phyloP scores from a whole-genome alignment of 2,329 filamentous ascomycete genomes.

The Aspergillus neotritici region DNA sequence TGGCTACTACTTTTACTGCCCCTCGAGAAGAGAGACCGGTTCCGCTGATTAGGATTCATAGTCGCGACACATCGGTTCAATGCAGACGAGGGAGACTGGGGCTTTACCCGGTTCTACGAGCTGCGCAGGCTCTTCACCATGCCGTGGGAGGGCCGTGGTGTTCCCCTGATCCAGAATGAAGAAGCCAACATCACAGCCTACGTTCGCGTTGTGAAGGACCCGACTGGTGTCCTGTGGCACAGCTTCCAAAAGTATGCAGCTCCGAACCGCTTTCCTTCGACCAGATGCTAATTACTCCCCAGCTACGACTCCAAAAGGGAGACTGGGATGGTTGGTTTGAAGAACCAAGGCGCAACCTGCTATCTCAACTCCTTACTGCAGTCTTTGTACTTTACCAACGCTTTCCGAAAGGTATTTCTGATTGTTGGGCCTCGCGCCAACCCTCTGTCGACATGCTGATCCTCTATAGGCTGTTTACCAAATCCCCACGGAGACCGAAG shows the following conservation, averaged over 20 bases:
- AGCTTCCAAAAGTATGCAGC: conserved; percentile 39
- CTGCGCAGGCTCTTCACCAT: conserved; percentile 76
- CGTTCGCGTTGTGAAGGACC: conserved; percentile 46
- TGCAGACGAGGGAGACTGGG: conserved; percentile 95
- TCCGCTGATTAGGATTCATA: conserved; percentile 18
- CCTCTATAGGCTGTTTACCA: conserved; percentile 75
- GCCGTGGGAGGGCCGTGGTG: conserved; percentile 63
- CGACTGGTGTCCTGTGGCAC: conserved; percentile 46
- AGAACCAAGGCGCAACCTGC: conserved; percentile 92
- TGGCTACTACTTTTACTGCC: not conserved
- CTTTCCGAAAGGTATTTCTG: conserved; percentile 72
- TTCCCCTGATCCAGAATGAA: conserved; percentile 50
- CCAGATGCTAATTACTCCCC: conserved; percentile 37
- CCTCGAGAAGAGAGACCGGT: conserved; percentile 2
- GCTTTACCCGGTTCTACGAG: conserved; percentile 94
- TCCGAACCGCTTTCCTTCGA: not conserved
- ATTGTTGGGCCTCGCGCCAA: not conserved
- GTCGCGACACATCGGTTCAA: conserved; percentile 93
- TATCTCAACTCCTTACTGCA: conserved; percentile 81
- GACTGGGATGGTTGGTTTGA: conserved; percentile 91
- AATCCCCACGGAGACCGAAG: conserved; percentile 85
- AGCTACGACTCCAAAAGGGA: conserved; percentile 98
- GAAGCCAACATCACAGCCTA: conserved; percentile 44
- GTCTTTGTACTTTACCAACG: conserved; percentile 81
- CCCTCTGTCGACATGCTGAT: conserved; percentile 1